A percentile compares a stretch with the other conserved stretches of the same genome.
These are phyloP conservation scores for Tanacetum coccineum DNA, from an alignment of 129 eudicot species.

Conservation along the genomic window DNA sequence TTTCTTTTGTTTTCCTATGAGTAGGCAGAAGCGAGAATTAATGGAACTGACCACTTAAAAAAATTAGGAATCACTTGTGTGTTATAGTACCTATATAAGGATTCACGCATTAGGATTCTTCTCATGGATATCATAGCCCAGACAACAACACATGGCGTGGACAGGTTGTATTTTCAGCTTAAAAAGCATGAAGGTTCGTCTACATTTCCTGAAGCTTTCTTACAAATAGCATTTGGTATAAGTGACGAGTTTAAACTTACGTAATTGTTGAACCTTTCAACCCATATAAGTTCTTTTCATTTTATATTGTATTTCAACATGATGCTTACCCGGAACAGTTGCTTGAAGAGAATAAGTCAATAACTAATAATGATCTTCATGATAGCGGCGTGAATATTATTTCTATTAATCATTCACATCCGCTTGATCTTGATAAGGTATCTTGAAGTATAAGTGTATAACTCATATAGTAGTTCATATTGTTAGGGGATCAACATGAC, in stretches of 20 bases:
- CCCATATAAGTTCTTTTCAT: conserved; percentile 11
- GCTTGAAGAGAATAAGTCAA: conserved; percentile 56
- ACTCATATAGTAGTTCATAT: no score
- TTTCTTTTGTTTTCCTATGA: no score
- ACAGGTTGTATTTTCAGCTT: conserved; percentile 86
- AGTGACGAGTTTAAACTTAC: not conserved
- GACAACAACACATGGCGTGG: not conserved
- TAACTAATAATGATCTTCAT: conserved; percentile 69
- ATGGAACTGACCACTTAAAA: no score
- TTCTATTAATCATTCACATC: conserved; percentile 49
- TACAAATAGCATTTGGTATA: conserved; percentile 89
- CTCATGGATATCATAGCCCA: no score
- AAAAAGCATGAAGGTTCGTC: conserved; percentile 67
- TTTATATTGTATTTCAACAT: conserved; percentile 46
- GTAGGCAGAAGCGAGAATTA: no score
- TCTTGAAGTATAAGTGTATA: not conserved
- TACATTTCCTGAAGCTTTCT: conserved; percentile 86
- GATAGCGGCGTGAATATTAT: conserved; percentile 77
- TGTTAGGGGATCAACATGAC: no score
- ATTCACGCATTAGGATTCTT: not conserved
- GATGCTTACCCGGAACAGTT: conserved; percentile 74
- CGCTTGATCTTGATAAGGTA: conserved; percentile 77
- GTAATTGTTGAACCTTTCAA: not conserved
- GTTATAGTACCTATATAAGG: no score
- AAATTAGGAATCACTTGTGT: no score